Evolutionary conservation across 768 basidiomycete species (phyloP), one percentile per base, ranked within the genome.

Genomic region (Mycena sanguinolenta): DNA sequence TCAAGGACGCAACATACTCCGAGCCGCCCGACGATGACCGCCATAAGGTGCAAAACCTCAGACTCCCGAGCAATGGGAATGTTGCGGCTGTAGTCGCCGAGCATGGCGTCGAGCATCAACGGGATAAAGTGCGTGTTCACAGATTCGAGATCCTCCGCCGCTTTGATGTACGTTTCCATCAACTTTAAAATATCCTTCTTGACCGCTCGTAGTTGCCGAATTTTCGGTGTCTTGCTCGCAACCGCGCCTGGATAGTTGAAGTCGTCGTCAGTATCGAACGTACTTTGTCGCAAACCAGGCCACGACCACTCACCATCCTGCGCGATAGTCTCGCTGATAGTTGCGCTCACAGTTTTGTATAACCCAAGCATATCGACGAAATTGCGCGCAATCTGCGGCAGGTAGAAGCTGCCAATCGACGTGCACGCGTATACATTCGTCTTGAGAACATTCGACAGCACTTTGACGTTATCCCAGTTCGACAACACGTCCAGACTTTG

Each of bases 281-380:
- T n/a, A n/a, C n/a, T n/a, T n/a, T n/a, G n/a, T n/a, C n/a, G n/a
- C n/a, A n/a, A n/a, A n/a, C n/a, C n/a, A n/a, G n/a, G n/a, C n/a
- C n/a, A 30, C 44, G 19, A 36, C 32, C 12, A 59, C 86, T 49
- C 30, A 94, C 96, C 92, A 84, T 97, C 91, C 79, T 90, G 91
- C 13, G 91, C 91, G 50, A 98, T 92, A 1, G 94, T 94, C 77
- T 97, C 93, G 75, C 95, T 97, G 78, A 99, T 97, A 75, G 98
- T 97, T 25, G 94, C 92, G 74, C 95, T 97, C 71, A 98, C 97
- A 12, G 97, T 97, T 78, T 96, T 96, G 85, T 99, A 99, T 63
- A 99, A 84, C 19, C 97, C 97, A 50, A 99, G 89, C 96, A 99
- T 98, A 80, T 99, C 98, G 75, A 98, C 83, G 87, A 97, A 99